Evolutionary conservation across 345 rosid genomes (phyloP), one percentile per base, ranked within the genome.

Genomic region (Citrus sp.): DNA sequence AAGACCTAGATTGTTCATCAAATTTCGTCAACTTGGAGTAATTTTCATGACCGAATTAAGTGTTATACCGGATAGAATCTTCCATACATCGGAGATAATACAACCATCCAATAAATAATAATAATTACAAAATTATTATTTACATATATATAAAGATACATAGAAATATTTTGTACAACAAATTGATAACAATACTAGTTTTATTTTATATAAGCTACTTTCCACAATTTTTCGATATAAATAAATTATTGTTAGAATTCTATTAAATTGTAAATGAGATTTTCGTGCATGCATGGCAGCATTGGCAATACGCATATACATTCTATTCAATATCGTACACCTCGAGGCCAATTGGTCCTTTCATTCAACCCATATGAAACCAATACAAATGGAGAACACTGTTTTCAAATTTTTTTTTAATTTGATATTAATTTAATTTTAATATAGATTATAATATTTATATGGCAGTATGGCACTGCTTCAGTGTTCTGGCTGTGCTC

Each of bases 401-500:
- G 37, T 59, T 73, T 73, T 28, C 74, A 19, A 4, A 0, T 35
- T 37, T 71, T 62, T 64, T 51, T 21, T 16, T 16, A 72, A 16
- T 73, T 51, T 1, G 5, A 30, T 60, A 34, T 61, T 73, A 30
- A 24, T n/a, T 51, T 60, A 70, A 35, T 71, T 69, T 32, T 46
- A 30, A 63, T 56, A 61, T 65, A 54, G 51, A 30, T 30, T 59
- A 5, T 51, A 51, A 51, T 51, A 56, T n/a, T 35, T 35, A 60
- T 25, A 38, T 25, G 1, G 51, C 12, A 54, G 38, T 25, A 38
- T 38, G 0, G 51, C 12, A 54, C 22, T 34, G 80, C 86, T 70
- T 46, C 51, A 46, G 80, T 32, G 89, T 77, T 81, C 85, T 80
- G 86, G 61, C 54, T 35, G 65, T 64, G 58, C 35, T 12, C 5